A percentile compares a stretch with the other conserved stretches of the same genome.
Evolutionary conservation across 1,139 yeast species (phyloP).

Genomic region (Yamadazyma blattariae): DNA sequence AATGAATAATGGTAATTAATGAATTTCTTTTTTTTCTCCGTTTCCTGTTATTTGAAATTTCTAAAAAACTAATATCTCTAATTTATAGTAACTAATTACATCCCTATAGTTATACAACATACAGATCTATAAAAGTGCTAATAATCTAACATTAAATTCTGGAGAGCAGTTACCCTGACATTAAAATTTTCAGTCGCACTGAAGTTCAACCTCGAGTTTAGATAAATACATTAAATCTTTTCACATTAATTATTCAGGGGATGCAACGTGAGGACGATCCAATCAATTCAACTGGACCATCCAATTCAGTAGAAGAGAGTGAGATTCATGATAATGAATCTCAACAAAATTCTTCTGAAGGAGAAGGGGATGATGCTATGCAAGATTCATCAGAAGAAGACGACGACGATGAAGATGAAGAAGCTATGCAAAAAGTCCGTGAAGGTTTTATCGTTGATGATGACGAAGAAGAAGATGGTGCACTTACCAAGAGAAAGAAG

Average conservation of each 20-base stretch:
- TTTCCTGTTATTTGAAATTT: too few relatives aligned
- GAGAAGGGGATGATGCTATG: slow-evolving; percentile 45
- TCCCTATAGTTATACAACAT: too few relatives aligned
- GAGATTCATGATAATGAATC: slow-evolving; percentile 36
- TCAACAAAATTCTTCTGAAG: slow-evolving; percentile 24
- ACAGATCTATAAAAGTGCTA: too few relatives aligned
- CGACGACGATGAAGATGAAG: slow-evolving; percentile 76
- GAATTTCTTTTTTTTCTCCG: too few relatives aligned
- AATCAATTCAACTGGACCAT: not conserved
- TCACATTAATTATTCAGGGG: not conserved
- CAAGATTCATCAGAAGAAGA: slow-evolving; percentile 64
- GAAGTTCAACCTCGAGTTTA: not conserved
- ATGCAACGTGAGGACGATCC: slow-evolving; percentile 5
- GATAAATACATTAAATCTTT: not conserved
- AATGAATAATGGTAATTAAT: too few relatives aligned
- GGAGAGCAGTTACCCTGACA: too few relatives aligned
- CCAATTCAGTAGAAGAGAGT: slow-evolving; percentile 26
- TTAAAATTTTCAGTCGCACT: slow-evolving; percentile 4
- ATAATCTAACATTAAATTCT: too few relatives aligned
- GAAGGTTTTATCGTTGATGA: slow-evolving; percentile 96
- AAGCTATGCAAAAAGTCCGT: slow-evolving; percentile 69
- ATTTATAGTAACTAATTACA: too few relatives aligned
- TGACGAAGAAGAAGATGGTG: slow-evolving; percentile 64
- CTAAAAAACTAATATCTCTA: too few relatives aligned
- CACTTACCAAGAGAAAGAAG: slow-evolving; percentile 25